phyloP scores from a whole-genome alignment of 1,284 basidiomycete genomes.

The Leccinum solheimii region DNA sequence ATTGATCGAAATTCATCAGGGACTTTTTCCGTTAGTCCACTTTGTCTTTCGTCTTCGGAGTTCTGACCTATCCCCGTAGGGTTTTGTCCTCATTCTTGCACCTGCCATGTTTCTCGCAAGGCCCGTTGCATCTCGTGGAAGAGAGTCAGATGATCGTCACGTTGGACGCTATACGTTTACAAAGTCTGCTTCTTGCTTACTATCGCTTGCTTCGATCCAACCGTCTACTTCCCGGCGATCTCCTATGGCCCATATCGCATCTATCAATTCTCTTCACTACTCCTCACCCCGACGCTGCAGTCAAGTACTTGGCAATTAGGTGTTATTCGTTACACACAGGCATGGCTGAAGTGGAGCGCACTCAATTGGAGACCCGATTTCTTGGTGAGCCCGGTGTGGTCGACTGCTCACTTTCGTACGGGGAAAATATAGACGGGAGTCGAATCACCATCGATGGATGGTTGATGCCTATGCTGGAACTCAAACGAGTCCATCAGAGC shows the following conservation, averaged over 20 bases:
- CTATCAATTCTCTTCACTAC: constrained; percentile 59
- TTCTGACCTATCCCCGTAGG: constrained; percentile 35
- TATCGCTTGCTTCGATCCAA: constrained; percentile 79
- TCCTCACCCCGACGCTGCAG: constrained; percentile 60
- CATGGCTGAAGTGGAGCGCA: constrained; percentile 76
- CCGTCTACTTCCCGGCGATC: constrained; percentile 58
- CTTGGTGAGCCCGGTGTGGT: constrained; percentile 57
- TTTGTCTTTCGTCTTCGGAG: constrained; percentile 1
- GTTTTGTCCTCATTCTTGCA: constrained; percentile 52
- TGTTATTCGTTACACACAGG: constrained; percentile 74
- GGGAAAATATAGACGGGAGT: constrained; percentile 45
- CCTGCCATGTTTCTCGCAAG: constrained; percentile 46
- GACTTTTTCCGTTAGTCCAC: constrained; percentile 70
- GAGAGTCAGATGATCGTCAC: constrained; percentile 30
- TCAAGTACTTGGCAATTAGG: constrained; percentile 70
- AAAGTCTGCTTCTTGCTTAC: constrained; percentile 73
- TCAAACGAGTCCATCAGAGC: constrained; percentile 55
- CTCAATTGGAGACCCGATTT: constrained; percentile 59
- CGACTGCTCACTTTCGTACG: constrained; percentile 60
- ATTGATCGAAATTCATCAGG: constrained; percentile 67
- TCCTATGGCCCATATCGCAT: constrained; percentile 67
- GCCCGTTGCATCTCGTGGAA: constrained; percentile 53
- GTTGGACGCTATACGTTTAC: constrained; percentile 50
- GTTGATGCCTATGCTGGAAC: constrained; percentile 73
- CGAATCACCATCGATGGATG: constrained; percentile 65